phyloP scores from a whole-genome alignment of 257 asterid genomes.

The Nicotiana noctiflora region DNA sequence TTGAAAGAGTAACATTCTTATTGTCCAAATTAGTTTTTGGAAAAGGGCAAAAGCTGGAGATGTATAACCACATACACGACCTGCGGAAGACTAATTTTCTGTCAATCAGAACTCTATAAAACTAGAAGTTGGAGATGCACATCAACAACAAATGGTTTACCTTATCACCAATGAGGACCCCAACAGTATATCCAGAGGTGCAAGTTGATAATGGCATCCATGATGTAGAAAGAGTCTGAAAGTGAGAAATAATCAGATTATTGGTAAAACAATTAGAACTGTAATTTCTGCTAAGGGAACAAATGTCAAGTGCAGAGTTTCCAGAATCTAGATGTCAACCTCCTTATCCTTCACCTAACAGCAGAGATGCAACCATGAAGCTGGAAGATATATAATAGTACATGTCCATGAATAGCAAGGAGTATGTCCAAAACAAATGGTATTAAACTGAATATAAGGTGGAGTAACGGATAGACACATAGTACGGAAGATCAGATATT shows the following conservation, averaged over 20 bases:
- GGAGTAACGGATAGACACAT: not conserved
- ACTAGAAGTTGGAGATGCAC: not conserved
- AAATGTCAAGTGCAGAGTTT: not conserved
- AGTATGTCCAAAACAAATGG: not conserved
- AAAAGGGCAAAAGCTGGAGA: not conserved
- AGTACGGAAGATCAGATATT: not conserved
- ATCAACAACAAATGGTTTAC: slow-evolving; percentile 25
- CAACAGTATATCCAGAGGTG: slow-evolving; percentile 50
- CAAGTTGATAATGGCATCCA: slow-evolving; percentile 48
- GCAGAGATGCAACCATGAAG: not conserved
- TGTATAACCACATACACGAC: not conserved
- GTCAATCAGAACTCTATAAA: not conserved
- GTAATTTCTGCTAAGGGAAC: not conserved
- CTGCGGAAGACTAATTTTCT: not conserved
- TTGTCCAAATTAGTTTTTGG: not conserved
- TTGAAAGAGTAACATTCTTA: not conserved
- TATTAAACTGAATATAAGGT: not conserved
- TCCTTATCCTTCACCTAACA: not conserved
- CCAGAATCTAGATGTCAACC: not conserved
- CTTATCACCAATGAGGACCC: slow-evolving; percentile 63
- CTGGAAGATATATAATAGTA: not conserved
- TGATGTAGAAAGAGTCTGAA: slow-evolving; percentile 49
- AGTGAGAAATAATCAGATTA: slow-evolving; percentile 17
- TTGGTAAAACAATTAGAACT: not conserved
- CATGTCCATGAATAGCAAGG: not conserved